Evolutionary conservation across 305 asterid species (phyloP).

Genomic region (Fraxinus sp.): DNA sequence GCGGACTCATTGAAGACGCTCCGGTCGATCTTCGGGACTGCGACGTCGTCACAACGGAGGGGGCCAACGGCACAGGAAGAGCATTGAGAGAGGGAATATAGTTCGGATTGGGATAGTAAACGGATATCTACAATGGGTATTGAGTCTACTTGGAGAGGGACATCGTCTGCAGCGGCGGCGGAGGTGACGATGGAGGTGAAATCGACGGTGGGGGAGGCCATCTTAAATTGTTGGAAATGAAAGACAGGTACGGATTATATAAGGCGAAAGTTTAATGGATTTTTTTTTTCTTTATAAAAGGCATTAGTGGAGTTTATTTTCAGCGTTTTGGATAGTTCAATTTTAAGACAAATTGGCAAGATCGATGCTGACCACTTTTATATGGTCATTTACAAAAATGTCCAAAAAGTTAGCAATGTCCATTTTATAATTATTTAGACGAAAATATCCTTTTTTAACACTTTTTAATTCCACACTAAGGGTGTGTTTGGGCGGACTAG

Average conservation of each 20-base stretch:
- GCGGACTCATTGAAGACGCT: slow-evolving; percentile 88
- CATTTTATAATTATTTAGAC: no score
- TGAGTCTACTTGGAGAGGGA: neutral
- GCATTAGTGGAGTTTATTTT: neutral
- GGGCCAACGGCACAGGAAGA: slow-evolving; percentile 54
- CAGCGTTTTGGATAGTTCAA: neutral
- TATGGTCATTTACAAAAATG: no score
- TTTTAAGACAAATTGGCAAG: no score
- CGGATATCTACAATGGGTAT: neutral
- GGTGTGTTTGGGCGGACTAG: no score
- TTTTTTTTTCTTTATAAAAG: neutral
- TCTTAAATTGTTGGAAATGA: neutral
- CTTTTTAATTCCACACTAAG: no score
- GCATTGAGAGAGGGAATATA: neutral
- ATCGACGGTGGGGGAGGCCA: neutral
- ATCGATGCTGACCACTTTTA: no score
- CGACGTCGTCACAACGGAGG: slow-evolving; percentile 57
- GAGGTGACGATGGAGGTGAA: neutral
- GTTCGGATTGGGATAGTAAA: neutral
- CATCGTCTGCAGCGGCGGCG: slow-evolving; percentile 4
- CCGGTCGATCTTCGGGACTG: slow-evolving; percentile 78
- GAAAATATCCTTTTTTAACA: no score
- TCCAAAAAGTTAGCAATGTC: no score
- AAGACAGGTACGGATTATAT: neutral
- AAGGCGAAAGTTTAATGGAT: neutral